A percentile compares a stretch with the other conserved stretches of the same genome.
Conservation (phyloP, 129 eudicot genomes). For the Mikania micrantha region DNA sequence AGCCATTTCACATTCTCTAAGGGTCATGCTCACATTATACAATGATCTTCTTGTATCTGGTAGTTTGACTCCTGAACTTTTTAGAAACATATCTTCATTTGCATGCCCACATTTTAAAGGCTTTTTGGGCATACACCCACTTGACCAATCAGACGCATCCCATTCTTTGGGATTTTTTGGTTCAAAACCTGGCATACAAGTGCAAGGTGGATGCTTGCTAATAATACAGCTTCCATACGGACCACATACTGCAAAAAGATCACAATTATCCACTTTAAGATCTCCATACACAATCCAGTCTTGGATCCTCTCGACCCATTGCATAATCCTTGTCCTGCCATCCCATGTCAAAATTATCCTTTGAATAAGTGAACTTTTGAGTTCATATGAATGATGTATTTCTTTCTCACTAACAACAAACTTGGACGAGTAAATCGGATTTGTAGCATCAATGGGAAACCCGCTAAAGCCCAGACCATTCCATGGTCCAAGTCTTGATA, state of each 20-base stretch:
- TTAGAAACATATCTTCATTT: not conserved
- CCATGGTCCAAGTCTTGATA: conserved; percentile 33
- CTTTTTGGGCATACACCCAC: conserved; percentile 16
- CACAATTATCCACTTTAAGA: not conserved
- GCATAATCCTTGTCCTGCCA: not conserved
- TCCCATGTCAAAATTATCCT: conserved; percentile 3
- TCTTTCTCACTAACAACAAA: conserved; percentile 15
- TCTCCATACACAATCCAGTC: conserved; percentile 4
- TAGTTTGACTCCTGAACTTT: conserved; percentile 18
- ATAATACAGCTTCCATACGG: conserved; percentile 27
- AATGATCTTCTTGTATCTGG: conserved; percentile 29
- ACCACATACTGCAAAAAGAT: conserved; percentile 22
- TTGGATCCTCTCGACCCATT: conserved; percentile 1
- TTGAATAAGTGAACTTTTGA: not conserved
- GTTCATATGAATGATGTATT: conserved; percentile 8
- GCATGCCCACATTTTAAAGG: conserved; percentile 6
- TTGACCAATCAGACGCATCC: conserved; percentile 13
- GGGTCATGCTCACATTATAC: conserved; percentile 25
- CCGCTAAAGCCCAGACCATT: conserved; percentile 32
- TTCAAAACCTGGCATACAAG: conserved; percentile 21
- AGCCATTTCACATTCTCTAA: conserved; percentile 25
- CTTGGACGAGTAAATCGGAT: not conserved
- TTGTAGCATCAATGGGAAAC: not conserved
- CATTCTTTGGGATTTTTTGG: conserved; percentile 10
- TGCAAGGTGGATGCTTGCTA: conserved; percentile 19